phyloP scores from a whole-genome alignment of 1,139 yeast genomes.

The Geotrichum cucujoidarum region DNA sequence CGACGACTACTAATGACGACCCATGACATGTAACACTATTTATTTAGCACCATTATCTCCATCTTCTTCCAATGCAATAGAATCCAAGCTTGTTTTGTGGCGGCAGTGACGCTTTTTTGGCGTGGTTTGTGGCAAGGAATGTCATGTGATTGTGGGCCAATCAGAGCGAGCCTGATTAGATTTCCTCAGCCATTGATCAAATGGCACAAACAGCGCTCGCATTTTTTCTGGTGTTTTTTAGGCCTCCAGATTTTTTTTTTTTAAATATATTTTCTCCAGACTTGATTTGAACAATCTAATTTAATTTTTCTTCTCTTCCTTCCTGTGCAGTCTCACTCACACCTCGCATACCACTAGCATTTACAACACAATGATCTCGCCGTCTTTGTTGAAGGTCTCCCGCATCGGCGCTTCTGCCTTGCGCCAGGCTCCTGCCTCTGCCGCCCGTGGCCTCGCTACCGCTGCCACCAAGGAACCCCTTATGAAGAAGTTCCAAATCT shows the following conservation, averaged over 20 bases:
- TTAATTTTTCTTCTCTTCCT: constrained; percentile 6
- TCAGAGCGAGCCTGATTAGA: constrained; percentile 20
- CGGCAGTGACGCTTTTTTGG: background rate
- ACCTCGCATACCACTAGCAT: background rate
- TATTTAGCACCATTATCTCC: background rate
- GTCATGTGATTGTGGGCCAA: constrained; percentile 17
- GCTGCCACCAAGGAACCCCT: constrained; percentile 41
- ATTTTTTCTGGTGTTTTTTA: background rate
- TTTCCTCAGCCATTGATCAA: background rate
- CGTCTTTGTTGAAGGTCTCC: constrained; percentile 5
- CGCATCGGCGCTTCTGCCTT: background rate
- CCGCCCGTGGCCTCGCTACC: constrained; percentile 23
- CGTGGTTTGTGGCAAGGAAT: background rate
- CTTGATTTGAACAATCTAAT: background rate
- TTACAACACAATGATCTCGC: constrained; percentile 2
- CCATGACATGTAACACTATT: background rate
- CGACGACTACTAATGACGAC: constrained; percentile 5
- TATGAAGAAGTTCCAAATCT: constrained; percentile 80
- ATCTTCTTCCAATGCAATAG: background rate
- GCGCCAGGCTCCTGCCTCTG: constrained; percentile 1
- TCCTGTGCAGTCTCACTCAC: background rate
- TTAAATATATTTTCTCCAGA: background rate
- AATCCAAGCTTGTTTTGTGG: background rate
- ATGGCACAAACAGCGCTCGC: background rate
- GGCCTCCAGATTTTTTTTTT: background rate